Conservation (phyloP, 1,139 yeast species). For the Hemisphaericaspora lyxosophila region DNA sequence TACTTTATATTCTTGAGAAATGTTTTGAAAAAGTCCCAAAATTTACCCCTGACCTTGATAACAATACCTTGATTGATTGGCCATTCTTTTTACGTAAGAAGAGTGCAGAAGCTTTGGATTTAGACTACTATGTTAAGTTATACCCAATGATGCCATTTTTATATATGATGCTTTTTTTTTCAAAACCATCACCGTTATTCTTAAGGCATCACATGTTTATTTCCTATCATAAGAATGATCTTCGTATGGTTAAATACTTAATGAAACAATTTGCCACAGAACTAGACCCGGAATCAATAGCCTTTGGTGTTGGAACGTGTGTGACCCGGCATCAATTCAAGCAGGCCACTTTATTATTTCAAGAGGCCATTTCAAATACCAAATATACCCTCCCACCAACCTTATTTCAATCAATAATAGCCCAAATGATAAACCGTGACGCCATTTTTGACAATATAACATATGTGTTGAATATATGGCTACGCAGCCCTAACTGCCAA, state of each 20-base stretch:
- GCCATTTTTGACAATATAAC: slow-evolving; percentile 33
- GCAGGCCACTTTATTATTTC: slow-evolving; percentile 25
- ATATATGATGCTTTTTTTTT: too few relatives aligned
- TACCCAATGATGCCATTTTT: too few relatives aligned
- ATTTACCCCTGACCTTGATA: background rate
- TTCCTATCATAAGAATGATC: slow-evolving; percentile 34
- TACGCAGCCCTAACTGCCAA: slow-evolving; percentile 21
- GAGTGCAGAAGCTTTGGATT: background rate
- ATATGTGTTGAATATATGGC: slow-evolving; percentile 32
- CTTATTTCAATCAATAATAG: slow-evolving; percentile 30
- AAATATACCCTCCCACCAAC: slow-evolving; percentile 20
- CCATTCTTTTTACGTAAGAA: background rate
- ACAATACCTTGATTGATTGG: background rate
- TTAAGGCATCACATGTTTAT: slow-evolving; percentile 23
- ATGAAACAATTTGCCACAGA: slow-evolving; percentile 17
- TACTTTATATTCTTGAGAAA: slow-evolving; percentile 1
- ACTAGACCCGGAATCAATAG: slow-evolving; percentile 26
- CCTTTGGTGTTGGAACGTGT: slow-evolving; percentile 31
- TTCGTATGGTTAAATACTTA: slow-evolving; percentile 22
- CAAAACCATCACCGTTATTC: background rate
- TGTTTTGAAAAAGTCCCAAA: background rate
- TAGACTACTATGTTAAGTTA: background rate
- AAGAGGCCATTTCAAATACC: slow-evolving; percentile 11
- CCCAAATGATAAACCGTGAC: slow-evolving; percentile 27
- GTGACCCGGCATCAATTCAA: slow-evolving; percentile 36